phyloP scores from a whole-genome alignment of 73 alveolate genomes.

The Symbiodinium natans region DNA sequence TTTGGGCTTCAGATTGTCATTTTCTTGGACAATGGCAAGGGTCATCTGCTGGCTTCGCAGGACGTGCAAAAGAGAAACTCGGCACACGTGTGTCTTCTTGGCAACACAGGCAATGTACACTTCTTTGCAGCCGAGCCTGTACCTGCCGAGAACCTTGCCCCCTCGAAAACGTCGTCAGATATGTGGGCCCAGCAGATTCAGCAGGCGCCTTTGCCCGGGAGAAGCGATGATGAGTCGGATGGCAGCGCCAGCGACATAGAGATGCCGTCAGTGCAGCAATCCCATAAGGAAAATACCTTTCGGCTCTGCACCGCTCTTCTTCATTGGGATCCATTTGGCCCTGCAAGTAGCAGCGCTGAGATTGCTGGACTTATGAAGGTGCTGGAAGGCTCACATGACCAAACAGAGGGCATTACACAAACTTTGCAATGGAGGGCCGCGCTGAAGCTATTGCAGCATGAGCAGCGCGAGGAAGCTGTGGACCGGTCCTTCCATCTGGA shows the following conservation, averaged over 20 bases:
- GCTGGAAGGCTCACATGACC: neutral
- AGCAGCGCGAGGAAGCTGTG: neutral
- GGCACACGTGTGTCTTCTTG: neutral
- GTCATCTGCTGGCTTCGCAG: neutral
- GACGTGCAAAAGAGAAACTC: neutral
- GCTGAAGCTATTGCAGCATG: conserved; percentile 24
- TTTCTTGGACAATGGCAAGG: neutral
- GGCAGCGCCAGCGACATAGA: neutral
- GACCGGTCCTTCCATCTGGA: neutral
- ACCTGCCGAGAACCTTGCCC: neutral
- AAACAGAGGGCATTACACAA: neutral
- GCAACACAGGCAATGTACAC: neutral
- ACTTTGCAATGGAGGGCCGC: conserved; percentile 47
- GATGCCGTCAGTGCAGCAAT: neutral
- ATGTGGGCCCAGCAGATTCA: neutral
- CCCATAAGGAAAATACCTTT: neutral
- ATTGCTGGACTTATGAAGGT: neutral
- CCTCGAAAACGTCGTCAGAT: neutral
- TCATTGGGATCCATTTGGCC: neutral
- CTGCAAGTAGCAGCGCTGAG: neutral
- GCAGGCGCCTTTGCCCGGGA: neutral
- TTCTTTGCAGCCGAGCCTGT: neutral
- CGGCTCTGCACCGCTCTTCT: neutral
- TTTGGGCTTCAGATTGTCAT: neutral
- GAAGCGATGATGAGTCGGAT: neutral